Percentiles rank a stretch among this genome's conserved stretches.
Evolutionary conservation across 768 basidiomycete species (phyloP).

Genomic region (Lentinula guzmanii): DNA sequence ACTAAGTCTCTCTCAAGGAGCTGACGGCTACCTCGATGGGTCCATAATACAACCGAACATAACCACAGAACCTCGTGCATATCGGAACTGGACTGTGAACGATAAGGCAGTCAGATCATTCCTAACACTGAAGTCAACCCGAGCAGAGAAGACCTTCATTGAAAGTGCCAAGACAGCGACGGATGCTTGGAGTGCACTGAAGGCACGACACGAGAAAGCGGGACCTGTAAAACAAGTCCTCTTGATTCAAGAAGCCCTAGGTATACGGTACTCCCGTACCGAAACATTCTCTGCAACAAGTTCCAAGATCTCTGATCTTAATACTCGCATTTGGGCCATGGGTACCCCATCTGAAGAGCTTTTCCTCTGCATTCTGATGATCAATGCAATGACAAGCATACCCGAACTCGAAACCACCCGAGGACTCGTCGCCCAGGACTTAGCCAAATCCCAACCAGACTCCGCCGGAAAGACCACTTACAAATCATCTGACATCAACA

Average conservation of each 20-base stretch:
- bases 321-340: constrained; percentile 13
- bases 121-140: too few species aligned
- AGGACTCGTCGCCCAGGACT: constrained; percentile 6
- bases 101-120: too few species aligned
- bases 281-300: constrained; percentile 2
- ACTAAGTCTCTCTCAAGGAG: too few species aligned
- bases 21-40: too few species aligned
- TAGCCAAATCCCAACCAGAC: constrained; percentile 22
- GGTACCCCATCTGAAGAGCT: constrained; percentile 10
- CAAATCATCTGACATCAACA: not conserved
- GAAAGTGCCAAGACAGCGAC: too few species aligned
- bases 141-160: too few species aligned
- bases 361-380: constrained; percentile 10
- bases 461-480: constrained; percentile 16
- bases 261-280: not conserved
- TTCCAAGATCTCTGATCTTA: constrained; percentile 7
- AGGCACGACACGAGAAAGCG: constrained; percentile 11
- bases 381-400: constrained; percentile 8
- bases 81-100: too few species aligned
- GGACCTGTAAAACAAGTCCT: constrained; percentile 14
- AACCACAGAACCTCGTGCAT: too few species aligned
- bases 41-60: too few species aligned
- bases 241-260: constrained; percentile 12
- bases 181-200: not conserved
- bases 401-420: constrained; percentile 4